Evolutionary conservation across 176 grass and related monocot species (phyloP).

Genomic region (Elaeis guineensis): DNA sequence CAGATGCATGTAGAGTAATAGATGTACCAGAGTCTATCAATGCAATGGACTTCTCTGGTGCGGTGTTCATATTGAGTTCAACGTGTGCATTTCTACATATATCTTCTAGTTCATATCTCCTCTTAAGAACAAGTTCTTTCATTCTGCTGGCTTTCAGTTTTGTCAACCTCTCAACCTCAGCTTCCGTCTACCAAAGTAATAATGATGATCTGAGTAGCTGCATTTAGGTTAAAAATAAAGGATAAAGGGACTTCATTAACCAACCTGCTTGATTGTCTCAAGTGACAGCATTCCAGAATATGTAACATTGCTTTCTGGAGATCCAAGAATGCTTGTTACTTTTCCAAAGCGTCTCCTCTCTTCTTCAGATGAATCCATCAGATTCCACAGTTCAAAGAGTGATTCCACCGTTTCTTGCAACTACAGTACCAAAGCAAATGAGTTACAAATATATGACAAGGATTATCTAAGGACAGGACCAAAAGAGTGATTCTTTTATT

Average conservation of each 20-base stretch:
- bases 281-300: constrained; percentile 54
- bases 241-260: constrained; percentile 6
- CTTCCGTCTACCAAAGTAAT: constrained; percentile 44
- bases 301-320: constrained; percentile 51
- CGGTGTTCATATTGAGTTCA: constrained; percentile 68
- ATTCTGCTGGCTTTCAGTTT: constrained; percentile 78
- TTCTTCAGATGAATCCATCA: constrained; percentile 91
- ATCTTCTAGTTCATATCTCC: constrained; percentile 80
- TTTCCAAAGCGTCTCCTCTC: constrained; percentile 50
- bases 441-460: too few species aligned
- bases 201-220: not conserved
- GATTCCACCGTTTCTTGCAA: constrained; percentile 59
- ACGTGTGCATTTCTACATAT: constrained; percentile 77
- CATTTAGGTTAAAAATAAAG: not conserved
- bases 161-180: constrained; percentile 71
- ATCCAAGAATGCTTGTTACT: constrained; percentile 48
- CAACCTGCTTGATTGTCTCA: constrained; percentile 73
- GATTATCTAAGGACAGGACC: too few species aligned
- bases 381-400: constrained; percentile 70
- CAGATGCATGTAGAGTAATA: not conserved
- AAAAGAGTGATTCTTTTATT: too few species aligned
- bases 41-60: constrained; percentile 69
- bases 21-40: constrained; percentile 82
- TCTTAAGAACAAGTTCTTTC: constrained; percentile 97
- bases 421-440: constrained; percentile 31